Evolutionary conservation across 129 eudicot species (phyloP).

Genomic region (Silybum marianum): DNA sequence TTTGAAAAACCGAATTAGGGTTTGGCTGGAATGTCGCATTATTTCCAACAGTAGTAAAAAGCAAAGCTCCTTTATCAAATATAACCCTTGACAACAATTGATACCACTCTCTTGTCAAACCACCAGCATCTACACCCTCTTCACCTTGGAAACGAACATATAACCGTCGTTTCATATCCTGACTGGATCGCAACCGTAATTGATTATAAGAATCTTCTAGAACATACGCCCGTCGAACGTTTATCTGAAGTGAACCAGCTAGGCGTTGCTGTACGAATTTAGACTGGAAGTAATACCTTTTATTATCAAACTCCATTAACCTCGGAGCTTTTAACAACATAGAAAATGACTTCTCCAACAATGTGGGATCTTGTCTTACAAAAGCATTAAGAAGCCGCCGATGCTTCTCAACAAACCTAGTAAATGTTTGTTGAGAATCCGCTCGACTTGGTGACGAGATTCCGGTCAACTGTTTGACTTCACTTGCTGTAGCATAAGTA

Average conservation of each 20-base stretch:
- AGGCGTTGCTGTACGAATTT: conserved; percentile 82
- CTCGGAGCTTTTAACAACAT: conserved; percentile 96
- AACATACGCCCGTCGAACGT: conserved; percentile 91
- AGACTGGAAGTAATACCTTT: conserved; percentile 86
- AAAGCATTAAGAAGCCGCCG: conserved; percentile 87
- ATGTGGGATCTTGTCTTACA: conserved; percentile 84
- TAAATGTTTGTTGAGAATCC: conserved; percentile 59
- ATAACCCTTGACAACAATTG: conserved; percentile 83
- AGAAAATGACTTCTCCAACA: conserved; percentile 89
- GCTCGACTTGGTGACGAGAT: conserved; percentile 42
- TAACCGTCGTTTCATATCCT: conserved; percentile 84
- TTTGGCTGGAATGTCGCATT: conserved; percentile 96
- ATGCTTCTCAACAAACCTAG: conserved; percentile 88
- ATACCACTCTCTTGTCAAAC: conserved; percentile 98
- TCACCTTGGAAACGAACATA: conserved; percentile 99
- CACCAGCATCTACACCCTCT: conserved; percentile 99
- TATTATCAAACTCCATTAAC: conserved; percentile 93
- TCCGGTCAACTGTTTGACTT: conserved; percentile 70
- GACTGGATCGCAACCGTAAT: conserved; percentile 78
- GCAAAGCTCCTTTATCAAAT: conserved; percentile 96
- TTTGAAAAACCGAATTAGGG: conserved; percentile 96
- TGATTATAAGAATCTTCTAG: conserved; percentile 96
- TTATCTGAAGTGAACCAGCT: conserved; percentile 77
- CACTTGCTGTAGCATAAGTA: conserved; percentile 73
- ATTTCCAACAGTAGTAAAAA: conserved; percentile 95